Evolutionary conservation across 2,329 filamentous ascomycete species (phyloP).

Genomic region (Pseudocercospora eumusae): DNA sequence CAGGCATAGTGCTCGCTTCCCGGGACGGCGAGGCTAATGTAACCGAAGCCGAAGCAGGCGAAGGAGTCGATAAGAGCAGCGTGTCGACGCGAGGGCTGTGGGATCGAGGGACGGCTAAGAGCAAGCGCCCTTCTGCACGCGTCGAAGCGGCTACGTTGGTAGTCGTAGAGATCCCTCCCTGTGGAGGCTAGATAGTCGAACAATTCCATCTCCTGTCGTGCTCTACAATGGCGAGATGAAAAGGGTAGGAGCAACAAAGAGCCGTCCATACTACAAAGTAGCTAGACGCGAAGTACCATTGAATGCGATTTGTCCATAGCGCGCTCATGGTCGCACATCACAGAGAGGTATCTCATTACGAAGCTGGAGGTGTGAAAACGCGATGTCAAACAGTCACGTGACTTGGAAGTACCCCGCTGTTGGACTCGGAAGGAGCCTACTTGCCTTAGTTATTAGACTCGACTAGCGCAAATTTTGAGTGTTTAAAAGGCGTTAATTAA

Average conservation of each 20-base stretch:
- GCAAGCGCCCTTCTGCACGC: not conserved
- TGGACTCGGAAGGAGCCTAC: no score
- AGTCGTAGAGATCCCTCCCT: not conserved
- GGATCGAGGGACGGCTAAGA: not conserved
- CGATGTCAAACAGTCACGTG: no score
- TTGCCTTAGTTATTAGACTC: no score
- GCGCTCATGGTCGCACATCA: no score
- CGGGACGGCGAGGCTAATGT: not conserved
- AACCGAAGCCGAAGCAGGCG: not conserved
- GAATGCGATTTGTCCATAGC: no score
- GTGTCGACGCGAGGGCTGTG: not conserved
- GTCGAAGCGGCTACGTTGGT: not conserved
- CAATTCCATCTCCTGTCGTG: not conserved
- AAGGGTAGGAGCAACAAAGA: not conserved
- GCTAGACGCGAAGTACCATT: not conserved
- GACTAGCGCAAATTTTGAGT: no score
- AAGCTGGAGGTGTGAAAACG: no score
- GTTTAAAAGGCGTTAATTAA: no score
- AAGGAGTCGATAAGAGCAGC: not conserved
- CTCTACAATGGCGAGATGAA: not conserved
- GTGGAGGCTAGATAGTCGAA: not conserved
- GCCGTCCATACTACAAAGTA: not conserved
- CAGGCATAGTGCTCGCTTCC: not conserved
- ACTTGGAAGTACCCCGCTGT: no score
- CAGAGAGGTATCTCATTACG: no score